Evolutionary conservation across 1,139 yeast species (phyloP), one percentile per base, ranked within the genome.

Genomic region (Scheffersomyces segobiensis): DNA sequence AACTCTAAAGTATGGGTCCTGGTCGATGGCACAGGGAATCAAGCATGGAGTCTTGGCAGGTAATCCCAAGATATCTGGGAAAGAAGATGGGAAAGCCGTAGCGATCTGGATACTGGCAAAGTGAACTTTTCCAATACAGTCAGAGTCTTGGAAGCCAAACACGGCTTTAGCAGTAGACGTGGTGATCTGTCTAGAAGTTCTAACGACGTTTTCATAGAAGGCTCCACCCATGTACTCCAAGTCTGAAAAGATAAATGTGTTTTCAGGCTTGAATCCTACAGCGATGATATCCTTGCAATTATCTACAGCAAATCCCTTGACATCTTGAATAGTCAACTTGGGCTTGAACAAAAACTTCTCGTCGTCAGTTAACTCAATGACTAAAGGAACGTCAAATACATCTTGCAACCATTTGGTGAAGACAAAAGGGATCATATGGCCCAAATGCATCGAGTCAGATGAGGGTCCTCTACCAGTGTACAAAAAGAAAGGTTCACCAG

Each of bases 381-480:
- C 96, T 64, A 96, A 82, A n/a, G 99, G 98, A 58, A 86, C 98
- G 71, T 95, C 98, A 73, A 96, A 95, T 3, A 93, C 99, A 55
- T 93, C 98, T 76, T 96, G 99, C 68, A 96, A 82, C 99, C 99
- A 96, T 75, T 93, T 93, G 60, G 99, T 95, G 80, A 96, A 96
- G 50, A 90, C 75, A 71, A 96, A 96, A 14, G 99, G 99, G 61
- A 93, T 84, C 93, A 95, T 88, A 74, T 96, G 99, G 53, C 99
- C 99, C 78, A 96, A 81, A 73, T 96, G 99, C 92, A 96, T 89
- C 24, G 96, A 89, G 66, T 89, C 97, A 52, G 95, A 87, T 3
- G 97, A 91, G 53, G 99, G 99, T 1, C 99, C 99, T 74, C 99
- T 87, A 54, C 99, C 99, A 26, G 99, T 96, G 74, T 96, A 96